Evolutionary conservation across 352 stramenopile genomes (phyloP), one percentile per base, ranked within the genome.

Genomic region (Pythium aquatile): DNA sequence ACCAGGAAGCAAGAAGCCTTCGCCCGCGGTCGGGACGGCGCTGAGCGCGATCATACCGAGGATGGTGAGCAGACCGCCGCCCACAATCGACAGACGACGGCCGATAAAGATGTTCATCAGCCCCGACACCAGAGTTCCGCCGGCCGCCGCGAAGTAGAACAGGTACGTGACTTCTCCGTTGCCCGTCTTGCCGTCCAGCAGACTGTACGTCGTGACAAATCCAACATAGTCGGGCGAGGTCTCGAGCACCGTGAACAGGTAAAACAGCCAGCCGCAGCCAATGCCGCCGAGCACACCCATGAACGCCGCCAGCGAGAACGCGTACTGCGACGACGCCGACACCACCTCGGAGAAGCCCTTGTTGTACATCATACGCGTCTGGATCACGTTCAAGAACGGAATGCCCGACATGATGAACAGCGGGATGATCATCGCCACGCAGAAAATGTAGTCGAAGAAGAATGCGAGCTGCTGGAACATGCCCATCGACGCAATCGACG

Each of bases 331-430:
- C 40, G 86, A 93, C 5, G 85, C 86, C 44, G 86, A 95, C 20
- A 95, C 76, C 17, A 92, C 86, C 54, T 93, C 79, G 2, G 84
- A 93, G 59, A 95, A 95, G 39, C 84, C 84, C 76, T 95, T 88
- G 70, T 95, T 95, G 81, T 93, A 95, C 86, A 95, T 95, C 86
- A 95, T 95, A 63, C 86, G 85, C 55, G 86, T 93, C 70, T 95
- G 86, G 35, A 95, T 88, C 16, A 93, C 88, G 66, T 93, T 93
- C 44, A 95, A 56, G 69, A 95, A 95, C 58, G 86, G 86, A 37
- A 95, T 89, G 32, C 75, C 79, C 60, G 84, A 93, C 72, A 95
- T 82, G 30, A 93, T 70, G 24, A 95, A 72, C 29, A 95, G 70
- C 51, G 85, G 84, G 16, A 91, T 59, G 33, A 93, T 85, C 77